Percentiles rank a stretch among this genome's conserved stretches.
Evolutionary conservation across 257 asterid genomes (phyloP).

Genomic region (Capsicum chinense): DNA sequence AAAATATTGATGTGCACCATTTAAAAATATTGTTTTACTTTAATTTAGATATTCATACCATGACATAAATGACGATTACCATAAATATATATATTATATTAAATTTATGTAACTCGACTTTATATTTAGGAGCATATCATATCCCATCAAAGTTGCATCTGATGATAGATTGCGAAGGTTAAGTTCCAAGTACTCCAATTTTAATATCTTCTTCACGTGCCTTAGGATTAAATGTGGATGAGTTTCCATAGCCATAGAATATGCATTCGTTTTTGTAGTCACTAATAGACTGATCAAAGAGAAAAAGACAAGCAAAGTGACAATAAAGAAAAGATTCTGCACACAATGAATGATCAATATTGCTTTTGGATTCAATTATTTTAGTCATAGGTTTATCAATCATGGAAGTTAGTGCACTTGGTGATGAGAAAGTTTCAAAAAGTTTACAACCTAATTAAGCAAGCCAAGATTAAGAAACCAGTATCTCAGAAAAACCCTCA

Average conservation of each 20-base stretch:
- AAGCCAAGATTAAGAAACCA: not conserved
- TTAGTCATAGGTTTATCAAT: not conserved
- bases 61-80: no score
- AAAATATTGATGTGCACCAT: no score
- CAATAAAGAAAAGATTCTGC: not conserved
- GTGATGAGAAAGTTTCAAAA: not conserved
- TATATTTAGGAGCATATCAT: not conserved
- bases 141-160: not conserved
- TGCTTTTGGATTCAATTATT: constrained; percentile 9
- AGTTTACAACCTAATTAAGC: constrained; percentile 26
- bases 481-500: not conserved
- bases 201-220: not conserved
- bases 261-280: not conserved
- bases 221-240: not conserved
- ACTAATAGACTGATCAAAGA: not conserved
- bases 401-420: constrained; percentile 18
- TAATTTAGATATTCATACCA: no score
- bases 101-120: no score
- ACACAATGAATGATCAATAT: not conserved
- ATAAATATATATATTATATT: no score
- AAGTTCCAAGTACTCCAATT: not conserved
- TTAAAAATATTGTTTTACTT: no score
- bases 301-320: constrained; percentile 17
- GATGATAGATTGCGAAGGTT: not conserved
- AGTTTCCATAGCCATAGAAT: not conserved